Evolutionary conservation across 805 yeast species (phyloP).

Genomic region (Schwanniomyces yamadae): DNA sequence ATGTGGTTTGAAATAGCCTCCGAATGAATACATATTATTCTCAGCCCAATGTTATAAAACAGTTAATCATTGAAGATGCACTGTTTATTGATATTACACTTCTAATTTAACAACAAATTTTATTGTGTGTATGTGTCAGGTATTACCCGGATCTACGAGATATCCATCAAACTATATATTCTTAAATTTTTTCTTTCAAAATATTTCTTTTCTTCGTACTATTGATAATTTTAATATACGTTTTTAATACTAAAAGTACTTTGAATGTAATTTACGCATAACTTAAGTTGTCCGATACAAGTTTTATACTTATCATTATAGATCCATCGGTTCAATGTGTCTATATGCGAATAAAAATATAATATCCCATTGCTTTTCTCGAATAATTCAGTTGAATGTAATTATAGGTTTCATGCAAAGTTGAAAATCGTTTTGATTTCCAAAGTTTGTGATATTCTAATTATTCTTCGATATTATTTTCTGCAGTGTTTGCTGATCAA

Average conservation of each 20-base stretch:
- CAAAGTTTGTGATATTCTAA: no score
- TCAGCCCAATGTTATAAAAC: no score
- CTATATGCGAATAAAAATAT: constrained; percentile 41
- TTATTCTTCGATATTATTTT: no score
- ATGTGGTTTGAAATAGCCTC: no score
- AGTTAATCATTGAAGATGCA: no score
- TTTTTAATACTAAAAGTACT: background rate
- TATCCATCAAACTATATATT: no score
- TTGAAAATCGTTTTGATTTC: background rate
- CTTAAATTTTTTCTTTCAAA: background rate
- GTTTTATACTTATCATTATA: constrained; percentile 22
- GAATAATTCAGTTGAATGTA: constrained; percentile 7
- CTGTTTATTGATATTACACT: no score
- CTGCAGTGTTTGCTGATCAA: no score
- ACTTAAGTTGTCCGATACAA: constrained; percentile 48
- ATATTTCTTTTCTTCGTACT: background rate
- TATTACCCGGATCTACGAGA: no score
- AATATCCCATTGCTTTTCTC: constrained; percentile 6
- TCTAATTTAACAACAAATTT: no score
- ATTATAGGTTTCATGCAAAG: constrained; percentile 2
- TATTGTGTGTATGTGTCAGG: no score
- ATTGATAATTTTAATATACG: constrained; percentile 1
- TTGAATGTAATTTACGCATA: constrained; percentile 27
- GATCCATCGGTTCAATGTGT: constrained; percentile 49
- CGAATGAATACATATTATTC: no score